Conservation (phyloP, 2,329 filamentous ascomycete genomes). For the Curvularia eragrostidis region DNA sequence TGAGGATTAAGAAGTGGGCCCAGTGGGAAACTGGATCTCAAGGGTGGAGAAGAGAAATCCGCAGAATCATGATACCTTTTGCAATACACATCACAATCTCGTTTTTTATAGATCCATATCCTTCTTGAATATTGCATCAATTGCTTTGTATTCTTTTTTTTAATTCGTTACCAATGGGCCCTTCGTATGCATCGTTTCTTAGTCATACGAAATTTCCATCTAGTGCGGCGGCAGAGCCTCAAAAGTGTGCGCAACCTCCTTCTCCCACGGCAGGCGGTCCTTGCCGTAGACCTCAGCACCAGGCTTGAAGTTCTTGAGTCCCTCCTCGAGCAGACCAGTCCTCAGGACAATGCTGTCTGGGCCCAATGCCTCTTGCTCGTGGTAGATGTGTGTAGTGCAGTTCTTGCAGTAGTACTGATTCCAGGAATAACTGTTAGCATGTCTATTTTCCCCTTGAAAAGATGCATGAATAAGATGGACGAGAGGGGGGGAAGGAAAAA, state of each 20-base stretch:
- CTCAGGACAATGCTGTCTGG: conserved; percentile 60
- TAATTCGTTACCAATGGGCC: not conserved
- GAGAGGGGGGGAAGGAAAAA: too few relatives aligned
- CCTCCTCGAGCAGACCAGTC: conserved; percentile 57
- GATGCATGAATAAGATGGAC: too few relatives aligned
- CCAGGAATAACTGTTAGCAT: not conserved
- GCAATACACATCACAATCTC: not conserved
- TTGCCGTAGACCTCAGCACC: conserved; percentile 64
- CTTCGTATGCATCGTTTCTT: not conserved
- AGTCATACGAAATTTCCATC: not conserved
- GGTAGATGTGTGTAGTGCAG: conserved; percentile 63
- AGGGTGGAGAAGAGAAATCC: not conserved
- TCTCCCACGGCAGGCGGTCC: conserved; percentile 60
- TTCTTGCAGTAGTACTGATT: conserved; percentile 61
- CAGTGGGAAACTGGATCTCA: not conserved
- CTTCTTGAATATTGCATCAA: not conserved
- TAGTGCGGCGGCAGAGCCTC: conserved; percentile 54
- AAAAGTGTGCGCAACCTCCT: conserved; percentile 57
- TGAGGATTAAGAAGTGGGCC: conserved; percentile 20
- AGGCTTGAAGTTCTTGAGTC: conserved; percentile 56
- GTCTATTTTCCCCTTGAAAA: not conserved
- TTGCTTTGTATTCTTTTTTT: not conserved
- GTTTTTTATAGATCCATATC: not conserved
- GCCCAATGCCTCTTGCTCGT: conserved; percentile 61
- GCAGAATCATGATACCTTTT: not conserved